phyloP scores from a whole-genome alignment of 371 early-diverging fungal species.

The Parasitella parasitica region DNA sequence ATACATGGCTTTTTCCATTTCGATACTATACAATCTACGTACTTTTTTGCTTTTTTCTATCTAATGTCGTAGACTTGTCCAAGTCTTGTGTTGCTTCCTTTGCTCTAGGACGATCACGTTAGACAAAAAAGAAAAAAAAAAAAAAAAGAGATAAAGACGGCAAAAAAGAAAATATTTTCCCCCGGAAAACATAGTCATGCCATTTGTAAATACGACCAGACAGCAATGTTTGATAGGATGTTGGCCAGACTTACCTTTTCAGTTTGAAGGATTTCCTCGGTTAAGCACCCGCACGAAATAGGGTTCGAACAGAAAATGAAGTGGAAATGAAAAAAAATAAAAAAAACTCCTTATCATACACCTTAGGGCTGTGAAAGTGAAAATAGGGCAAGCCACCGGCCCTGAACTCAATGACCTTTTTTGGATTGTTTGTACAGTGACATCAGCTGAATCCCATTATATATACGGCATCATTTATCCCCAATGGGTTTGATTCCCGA shows the following conservation, averaged over 20 bases:
- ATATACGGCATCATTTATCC: neutral
- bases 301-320: neutral
- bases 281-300: neutral
- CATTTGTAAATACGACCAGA: too few relatives aligned
- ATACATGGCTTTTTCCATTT: too few relatives aligned
- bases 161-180: neutral
- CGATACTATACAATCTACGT: neutral
- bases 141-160: neutral
- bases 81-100: slow-evolving; percentile 6
- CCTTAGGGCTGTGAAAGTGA: neutral
- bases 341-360: neutral
- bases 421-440: neutral
- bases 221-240: too few relatives aligned
- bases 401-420: neutral
- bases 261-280: slow-evolving; percentile 3
- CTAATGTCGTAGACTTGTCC: neutral
- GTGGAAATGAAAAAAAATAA: slow-evolving; percentile 3
- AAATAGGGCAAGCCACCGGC: slow-evolving; percentile 2
- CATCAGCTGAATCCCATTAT: neutral
- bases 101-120: slow-evolving; percentile 5
- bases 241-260: slow-evolving; percentile 15
- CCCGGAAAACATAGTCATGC: neutral
- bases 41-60: slow-evolving; percentile 4
- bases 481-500: too few relatives aligned
- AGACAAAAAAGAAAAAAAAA: neutral